These are phyloP conservation scores for Alternaria gaisen DNA, from an alignment of 2,329 filamentous ascomycete species.

Conservation along the genomic window DNA sequence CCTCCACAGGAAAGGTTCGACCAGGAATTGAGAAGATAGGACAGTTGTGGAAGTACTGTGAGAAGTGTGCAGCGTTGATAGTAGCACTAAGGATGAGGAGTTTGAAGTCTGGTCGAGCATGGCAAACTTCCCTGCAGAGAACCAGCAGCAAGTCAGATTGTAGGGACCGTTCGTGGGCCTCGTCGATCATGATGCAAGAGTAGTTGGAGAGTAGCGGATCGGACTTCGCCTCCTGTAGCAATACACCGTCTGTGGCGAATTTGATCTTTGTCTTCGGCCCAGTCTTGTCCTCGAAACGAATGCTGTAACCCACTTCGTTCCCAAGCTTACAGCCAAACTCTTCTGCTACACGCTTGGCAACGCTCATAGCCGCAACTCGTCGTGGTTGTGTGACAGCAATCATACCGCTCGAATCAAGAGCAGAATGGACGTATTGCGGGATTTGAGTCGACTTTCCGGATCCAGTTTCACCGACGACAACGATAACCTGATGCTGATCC, in stretches of 20 bases:
- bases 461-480: slow-evolving; percentile 94
- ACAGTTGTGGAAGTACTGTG: slow-evolving; percentile 89
- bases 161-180: slow-evolving; percentile 94
- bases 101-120: slow-evolving; percentile 84
- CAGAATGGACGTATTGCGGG: slow-evolving; percentile 72
- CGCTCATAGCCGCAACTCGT: slow-evolving; percentile 95
- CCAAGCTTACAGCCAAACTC: slow-evolving; percentile 88
- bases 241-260: slow-evolving; percentile 98
- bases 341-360: slow-evolving; percentile 93
- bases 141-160: slow-evolving; percentile 82
- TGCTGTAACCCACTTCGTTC: slow-evolving; percentile 94
- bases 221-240: slow-evolving; percentile 84
- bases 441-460: slow-evolving; percentile 96
- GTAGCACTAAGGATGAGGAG: slow-evolving; percentile 69
- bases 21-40: slow-evolving; percentile 75
- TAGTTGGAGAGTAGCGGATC: slow-evolving; percentile 83
- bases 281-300: slow-evolving; percentile 93
- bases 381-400: slow-evolving; percentile 94
- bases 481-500: slow-evolving; percentile 83
- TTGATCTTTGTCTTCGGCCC: slow-evolving; percentile 86
- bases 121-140: slow-evolving; percentile 85
- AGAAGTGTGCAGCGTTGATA: neutral
- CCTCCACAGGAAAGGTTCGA: neutral
- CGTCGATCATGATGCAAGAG: slow-evolving; percentile 92
- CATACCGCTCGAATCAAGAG: slow-evolving; percentile 63